Percentiles rank a stretch among this genome's conserved stretches.
These are phyloP conservation scores for Glycyrrhiza uralensis DNA, from an alignment of 306 rosid genomes.

Conservation along the genomic window DNA sequence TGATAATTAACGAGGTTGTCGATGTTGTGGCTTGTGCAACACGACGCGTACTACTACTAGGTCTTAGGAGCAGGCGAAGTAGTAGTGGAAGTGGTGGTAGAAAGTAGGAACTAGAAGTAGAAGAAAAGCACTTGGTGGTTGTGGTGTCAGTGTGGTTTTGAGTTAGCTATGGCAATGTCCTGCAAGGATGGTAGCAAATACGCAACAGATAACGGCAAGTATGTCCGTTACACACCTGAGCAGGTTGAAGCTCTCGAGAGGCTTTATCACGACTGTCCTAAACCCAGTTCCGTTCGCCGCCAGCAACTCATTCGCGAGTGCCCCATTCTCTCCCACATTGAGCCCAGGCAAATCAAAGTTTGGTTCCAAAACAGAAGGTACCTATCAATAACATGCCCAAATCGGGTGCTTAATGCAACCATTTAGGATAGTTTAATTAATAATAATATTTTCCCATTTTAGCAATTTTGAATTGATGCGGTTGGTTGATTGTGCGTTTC, in stretches of 20 bases:
- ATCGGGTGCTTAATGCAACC: not conserved
- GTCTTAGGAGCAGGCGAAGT: not conserved
- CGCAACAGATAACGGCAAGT: constrained; percentile 79
- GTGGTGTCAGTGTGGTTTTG: not conserved
- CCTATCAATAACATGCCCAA: not conserved
- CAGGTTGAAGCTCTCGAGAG: constrained; percentile 99
- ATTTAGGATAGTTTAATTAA: not conserved
- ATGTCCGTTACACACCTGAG: constrained; percentile 99
- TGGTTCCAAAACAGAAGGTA: constrained; percentile 98
- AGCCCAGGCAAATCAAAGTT: constrained; percentile 96
- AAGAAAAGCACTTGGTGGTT: not conserved
- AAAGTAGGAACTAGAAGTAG: not conserved
- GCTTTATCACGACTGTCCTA: constrained; percentile 97
- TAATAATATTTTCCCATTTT: not conserved
- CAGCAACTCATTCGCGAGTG: constrained; percentile 96
- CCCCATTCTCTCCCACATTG: constrained; percentile 86
- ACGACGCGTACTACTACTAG: not conserved
- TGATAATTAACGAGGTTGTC: not conserved
- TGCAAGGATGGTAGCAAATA: constrained; percentile 92
- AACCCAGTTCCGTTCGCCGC: constrained; percentile 96
- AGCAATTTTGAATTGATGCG: not conserved
- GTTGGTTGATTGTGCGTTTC: not conserved
- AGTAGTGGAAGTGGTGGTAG: not conserved
- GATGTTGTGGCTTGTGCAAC: not conserved
- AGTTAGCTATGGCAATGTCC: constrained; percentile 56